phyloP scores from a whole-genome alignment of 2,329 filamentous ascomycete species.

The Fusarium sp. region DNA sequence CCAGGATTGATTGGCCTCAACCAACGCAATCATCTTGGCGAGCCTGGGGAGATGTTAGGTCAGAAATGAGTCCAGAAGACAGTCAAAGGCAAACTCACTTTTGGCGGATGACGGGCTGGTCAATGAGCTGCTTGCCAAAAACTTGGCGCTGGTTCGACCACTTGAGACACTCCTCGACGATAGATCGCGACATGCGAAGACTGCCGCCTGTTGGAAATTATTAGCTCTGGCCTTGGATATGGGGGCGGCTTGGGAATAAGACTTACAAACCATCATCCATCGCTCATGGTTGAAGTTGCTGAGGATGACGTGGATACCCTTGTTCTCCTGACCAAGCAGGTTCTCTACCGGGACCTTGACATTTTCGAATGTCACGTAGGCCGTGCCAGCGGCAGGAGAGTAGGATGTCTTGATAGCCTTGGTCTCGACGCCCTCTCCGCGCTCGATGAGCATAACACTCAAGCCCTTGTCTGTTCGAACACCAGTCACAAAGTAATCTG shows the following conservation, averaged over 20 bases:
- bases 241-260: background rate
- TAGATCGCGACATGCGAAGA: conserved; percentile 71
- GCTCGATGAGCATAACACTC: conserved; percentile 79
- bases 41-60: conserved; percentile 58
- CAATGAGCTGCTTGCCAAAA: conserved; percentile 83
- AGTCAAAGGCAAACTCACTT: conserved; percentile 64
- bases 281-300: conserved; percentile 92
- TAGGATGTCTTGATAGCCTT: conserved; percentile 85
- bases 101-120: conserved; percentile 84
- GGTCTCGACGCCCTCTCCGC: conserved; percentile 79
- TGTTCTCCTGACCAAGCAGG: conserved; percentile 83
- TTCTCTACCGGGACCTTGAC: conserved; percentile 86
- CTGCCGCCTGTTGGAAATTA: conserved; percentile 57
- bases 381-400: conserved; percentile 80
- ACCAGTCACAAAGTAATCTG: conserved; percentile 85
- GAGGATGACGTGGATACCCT: conserved; percentile 86
- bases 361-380: conserved; percentile 85
- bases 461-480: conserved; percentile 84
- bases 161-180: conserved; percentile 87
- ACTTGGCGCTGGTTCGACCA: conserved; percentile 90
- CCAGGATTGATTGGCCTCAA: conserved; percentile 87
- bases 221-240: conserved; percentile 6
- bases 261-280: conserved; percentile 77
- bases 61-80: background rate
- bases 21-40: conserved; percentile 86